These are phyloP conservation scores for Protea cynaroides DNA, from an alignment of 164 flowering plant genomes.

Conservation along the genomic window DNA sequence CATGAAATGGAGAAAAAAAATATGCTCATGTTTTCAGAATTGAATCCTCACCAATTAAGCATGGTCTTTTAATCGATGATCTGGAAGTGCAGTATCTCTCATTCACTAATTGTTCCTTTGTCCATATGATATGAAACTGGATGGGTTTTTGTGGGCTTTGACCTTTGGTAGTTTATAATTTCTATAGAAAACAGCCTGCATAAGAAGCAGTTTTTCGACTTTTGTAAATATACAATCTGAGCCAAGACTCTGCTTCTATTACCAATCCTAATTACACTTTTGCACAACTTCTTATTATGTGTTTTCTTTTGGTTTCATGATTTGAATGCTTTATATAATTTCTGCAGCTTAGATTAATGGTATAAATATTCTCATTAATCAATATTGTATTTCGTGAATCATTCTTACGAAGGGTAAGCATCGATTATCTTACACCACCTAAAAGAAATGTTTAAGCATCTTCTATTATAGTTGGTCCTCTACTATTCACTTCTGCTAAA, in stretches of 20 bases:
- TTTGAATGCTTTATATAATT: too few species aligned
- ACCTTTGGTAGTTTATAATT: neutral
- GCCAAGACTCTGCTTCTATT: neutral
- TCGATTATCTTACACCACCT: too few species aligned
- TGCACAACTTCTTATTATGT: too few species aligned
- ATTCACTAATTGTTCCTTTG: conserved; percentile 1
- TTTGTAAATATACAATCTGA: neutral
- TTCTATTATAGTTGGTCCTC: too few species aligned
- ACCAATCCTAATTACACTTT: too few species aligned
- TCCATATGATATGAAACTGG: neutral
- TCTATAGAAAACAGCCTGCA: neutral
- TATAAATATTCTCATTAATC: too few species aligned
- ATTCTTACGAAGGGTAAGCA: too few species aligned
- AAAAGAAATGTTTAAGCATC: too few species aligned
- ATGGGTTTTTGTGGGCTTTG: neutral
- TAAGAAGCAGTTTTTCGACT: neutral
- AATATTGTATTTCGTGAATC: too few species aligned
- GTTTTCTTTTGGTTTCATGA: too few species aligned
- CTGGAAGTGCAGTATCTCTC: conserved; percentile 3
- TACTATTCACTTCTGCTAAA: too few species aligned
- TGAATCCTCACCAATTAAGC: neutral
- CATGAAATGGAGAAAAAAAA: neutral
- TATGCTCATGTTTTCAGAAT: neutral
- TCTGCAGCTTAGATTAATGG: too few species aligned
- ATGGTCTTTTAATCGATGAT: neutral